phyloP scores from a whole-genome alignment of 805 yeast genomes.

The Yarrowia phangngaensis region DNA sequence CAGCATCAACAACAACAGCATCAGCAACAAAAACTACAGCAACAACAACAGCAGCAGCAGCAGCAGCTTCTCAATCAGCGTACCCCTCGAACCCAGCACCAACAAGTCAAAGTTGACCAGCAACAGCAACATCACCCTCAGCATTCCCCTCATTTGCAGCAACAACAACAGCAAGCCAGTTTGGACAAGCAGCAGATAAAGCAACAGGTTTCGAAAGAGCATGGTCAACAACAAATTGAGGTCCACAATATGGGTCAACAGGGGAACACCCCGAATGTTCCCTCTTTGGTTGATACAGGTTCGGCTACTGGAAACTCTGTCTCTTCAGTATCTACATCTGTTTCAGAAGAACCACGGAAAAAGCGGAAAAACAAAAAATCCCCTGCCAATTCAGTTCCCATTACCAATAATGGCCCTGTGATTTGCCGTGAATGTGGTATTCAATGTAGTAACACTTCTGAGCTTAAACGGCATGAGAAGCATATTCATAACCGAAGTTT shows the following conservation, averaged over 20 bases:
- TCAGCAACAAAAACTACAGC: background rate
- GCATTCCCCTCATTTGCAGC: background rate
- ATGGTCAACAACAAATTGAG: too few relatives aligned
- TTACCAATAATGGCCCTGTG: constrained; percentile 20
- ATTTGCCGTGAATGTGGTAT: constrained; percentile 32
- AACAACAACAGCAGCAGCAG: background rate
- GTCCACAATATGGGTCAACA: too few relatives aligned
- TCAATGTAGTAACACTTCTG: constrained; percentile 29
- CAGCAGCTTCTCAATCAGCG: background rate
- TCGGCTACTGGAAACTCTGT: background rate
- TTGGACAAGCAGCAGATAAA: background rate
- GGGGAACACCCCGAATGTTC: background rate
- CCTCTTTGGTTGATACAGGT: background rate
- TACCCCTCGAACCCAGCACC: background rate
- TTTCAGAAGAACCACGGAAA: constrained; percentile 11
- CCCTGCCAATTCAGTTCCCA: constrained; percentile 24
- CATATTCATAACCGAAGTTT: constrained; percentile 30
- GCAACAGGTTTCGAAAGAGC: too few relatives aligned
- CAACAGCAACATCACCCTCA: too few relatives aligned
- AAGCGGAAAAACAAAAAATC: constrained; percentile 24
- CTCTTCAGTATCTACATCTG: background rate
- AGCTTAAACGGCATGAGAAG: constrained; percentile 33
- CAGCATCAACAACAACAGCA: background rate
- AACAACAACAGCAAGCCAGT: background rate
- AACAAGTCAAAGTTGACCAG: background rate